Evolutionary conservation across 2,329 filamentous ascomycete genomes (phyloP).

Genomic region (Chaetoscypha palmicola): DNA sequence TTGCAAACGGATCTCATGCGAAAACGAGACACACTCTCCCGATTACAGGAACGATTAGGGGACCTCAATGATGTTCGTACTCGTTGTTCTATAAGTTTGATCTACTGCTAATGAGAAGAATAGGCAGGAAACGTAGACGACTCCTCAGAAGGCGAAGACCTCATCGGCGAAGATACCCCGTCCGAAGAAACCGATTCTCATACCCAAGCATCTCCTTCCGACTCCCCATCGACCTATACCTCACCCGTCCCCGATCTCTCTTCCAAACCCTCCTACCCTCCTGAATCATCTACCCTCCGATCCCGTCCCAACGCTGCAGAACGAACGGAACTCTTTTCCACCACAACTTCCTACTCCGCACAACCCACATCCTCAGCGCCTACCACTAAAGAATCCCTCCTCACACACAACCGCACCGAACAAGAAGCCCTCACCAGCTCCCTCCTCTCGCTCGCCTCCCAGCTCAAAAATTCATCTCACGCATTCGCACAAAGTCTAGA

Average conservation of each 20-base stretch:
- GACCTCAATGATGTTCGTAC: conserved; percentile 55
- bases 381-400: conserved; percentile 57
- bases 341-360: conserved; percentile 20
- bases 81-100: neutral
- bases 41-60: conserved; percentile 56
- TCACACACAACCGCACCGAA: conserved; percentile 71
- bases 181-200: conserved; percentile 34
- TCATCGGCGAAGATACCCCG: conserved; percentile 47
- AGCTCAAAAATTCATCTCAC: conserved; percentile 68
- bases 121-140: conserved; percentile 24
- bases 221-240: neutral
- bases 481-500: conserved; percentile 67
- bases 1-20: conserved; percentile 55
- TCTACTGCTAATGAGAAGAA: conserved; percentile 29
- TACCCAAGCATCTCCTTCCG: conserved; percentile 8
- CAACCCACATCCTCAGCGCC: conserved; percentile 22
- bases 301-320: conserved; percentile 14
- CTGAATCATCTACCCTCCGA: conserved; percentile 23
- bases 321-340: conserved; percentile 18
- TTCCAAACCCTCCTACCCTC: conserved; percentile 6
- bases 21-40: conserved; percentile 60
- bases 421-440: conserved; percentile 77
- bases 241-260: conserved; percentile 1
- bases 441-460: conserved; percentile 70
- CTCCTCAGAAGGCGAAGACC: conserved; percentile 48